Percentiles rank a stretch among this genome's conserved stretches.
Conservation (phyloP, 1,284 basidiomycete species). For the Ceratobasidium sp. region DNA sequence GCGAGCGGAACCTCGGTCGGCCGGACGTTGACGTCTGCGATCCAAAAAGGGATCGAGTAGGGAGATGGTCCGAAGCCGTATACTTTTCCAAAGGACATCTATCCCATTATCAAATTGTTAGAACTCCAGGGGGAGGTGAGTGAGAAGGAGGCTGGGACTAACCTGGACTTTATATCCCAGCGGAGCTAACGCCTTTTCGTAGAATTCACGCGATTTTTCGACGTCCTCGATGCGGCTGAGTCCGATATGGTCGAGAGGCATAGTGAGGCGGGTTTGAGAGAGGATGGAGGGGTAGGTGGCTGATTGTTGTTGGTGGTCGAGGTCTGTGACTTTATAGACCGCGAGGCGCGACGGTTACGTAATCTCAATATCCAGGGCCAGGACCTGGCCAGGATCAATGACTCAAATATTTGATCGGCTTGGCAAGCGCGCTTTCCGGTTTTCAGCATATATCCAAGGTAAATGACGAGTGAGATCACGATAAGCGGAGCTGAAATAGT, state of each 20-base stretch:
- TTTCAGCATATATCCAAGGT: too few species aligned
- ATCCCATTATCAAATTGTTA: not conserved
- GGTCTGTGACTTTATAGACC: not conserved
- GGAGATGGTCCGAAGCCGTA: constrained; percentile 22
- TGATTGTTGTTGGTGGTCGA: not conserved
- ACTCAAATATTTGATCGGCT: too few species aligned
- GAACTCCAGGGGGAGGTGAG: not conserved
- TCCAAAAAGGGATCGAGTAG: constrained; percentile 30
- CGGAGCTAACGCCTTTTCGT: constrained; percentile 34
- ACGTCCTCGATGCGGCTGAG: constrained; percentile 9
- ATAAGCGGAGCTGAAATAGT: too few species aligned
- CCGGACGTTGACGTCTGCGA: not conserved
- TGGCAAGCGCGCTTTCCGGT: too few species aligned
- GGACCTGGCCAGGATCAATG: too few species aligned
- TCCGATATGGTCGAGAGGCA: constrained; percentile 36
- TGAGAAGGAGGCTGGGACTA: not conserved
- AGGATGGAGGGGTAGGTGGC: too few species aligned
- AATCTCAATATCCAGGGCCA: too few species aligned
- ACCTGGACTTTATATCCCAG: constrained; percentile 39
- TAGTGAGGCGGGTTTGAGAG: not conserved
- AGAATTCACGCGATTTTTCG: not conserved
- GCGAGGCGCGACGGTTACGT: too few species aligned
- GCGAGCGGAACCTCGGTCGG: not conserved
- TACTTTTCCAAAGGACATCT: not conserved
- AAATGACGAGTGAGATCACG: too few species aligned